phyloP scores from a whole-genome alignment of 1,284 basidiomycete genomes.

The Ustilago esculenta region DNA sequence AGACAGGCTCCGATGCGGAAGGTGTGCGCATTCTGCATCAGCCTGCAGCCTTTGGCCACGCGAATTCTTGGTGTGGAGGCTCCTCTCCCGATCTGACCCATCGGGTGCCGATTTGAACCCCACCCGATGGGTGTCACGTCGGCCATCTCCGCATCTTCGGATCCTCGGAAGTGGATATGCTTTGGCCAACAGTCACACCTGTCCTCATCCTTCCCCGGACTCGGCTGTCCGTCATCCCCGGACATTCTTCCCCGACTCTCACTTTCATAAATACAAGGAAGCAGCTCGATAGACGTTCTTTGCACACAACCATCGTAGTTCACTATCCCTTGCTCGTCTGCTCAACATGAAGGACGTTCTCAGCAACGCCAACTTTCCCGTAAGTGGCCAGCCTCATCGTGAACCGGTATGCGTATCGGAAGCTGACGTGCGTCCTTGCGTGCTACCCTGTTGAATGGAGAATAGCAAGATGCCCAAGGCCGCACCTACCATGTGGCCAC shows the following conservation, averaged over 20 bases:
- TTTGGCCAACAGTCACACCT: neutral
- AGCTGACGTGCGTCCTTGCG: neutral
- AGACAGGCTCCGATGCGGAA: neutral
- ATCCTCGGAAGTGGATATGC: slow-evolving; percentile 20
- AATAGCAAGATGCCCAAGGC: slow-evolving; percentile 48
- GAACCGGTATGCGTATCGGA: neutral
- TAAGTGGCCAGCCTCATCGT: slow-evolving; percentile 13
- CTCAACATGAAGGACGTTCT: slow-evolving; percentile 54
- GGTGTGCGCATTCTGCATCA: slow-evolving; percentile 13
- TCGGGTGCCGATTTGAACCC: too few relatives aligned
- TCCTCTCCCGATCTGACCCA: too few relatives aligned
- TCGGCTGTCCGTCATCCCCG: slow-evolving; percentile 4
- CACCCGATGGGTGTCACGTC: neutral
- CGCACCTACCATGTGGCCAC: slow-evolving; percentile 55
- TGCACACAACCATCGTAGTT: too few relatives aligned
- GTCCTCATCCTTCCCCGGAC: slow-evolving; percentile 6
- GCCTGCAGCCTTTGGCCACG: too few relatives aligned
- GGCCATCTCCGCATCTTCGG: slow-evolving; percentile 38
- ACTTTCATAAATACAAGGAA: neutral
- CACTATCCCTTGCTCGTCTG: too few relatives aligned
- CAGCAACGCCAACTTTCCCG: slow-evolving; percentile 57
- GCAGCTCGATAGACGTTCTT: too few relatives aligned
- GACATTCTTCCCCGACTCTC: neutral
- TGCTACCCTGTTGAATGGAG: neutral
- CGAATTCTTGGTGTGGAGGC: too few relatives aligned